These are phyloP conservation scores for Aspergillus pseudonomiae DNA, from an alignment of 2,329 filamentous ascomycete genomes.

Conservation along the genomic window DNA sequence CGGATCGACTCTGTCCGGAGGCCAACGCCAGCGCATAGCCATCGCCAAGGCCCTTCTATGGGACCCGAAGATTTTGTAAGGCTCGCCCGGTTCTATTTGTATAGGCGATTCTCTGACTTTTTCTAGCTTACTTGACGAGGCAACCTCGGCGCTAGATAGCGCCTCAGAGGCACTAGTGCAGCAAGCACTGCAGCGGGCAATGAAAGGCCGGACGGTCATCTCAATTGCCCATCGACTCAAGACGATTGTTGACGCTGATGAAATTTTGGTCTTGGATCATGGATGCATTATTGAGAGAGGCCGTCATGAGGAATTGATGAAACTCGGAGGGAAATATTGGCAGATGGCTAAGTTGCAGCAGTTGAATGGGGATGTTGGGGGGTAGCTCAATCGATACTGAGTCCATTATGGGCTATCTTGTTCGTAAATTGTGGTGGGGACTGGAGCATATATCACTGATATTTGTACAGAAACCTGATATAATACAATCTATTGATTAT, in stretches of 20 bases:
- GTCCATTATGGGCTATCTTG: too few species aligned
- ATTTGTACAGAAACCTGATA: too few species aligned
- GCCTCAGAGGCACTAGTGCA: not conserved
- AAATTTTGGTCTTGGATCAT: not conserved
- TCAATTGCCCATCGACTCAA: not conserved
- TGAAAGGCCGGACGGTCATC: not conserved
- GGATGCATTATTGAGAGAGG: not conserved
- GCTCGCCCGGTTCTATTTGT: accelerated
- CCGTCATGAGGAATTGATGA: not conserved
- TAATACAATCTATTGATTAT: too few species aligned
- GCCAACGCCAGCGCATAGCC: not conserved
- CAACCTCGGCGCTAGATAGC: not conserved
- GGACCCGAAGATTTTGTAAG: not conserved
- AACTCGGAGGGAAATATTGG: not conserved
- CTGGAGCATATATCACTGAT: not conserved
- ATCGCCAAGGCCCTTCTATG: not conserved
- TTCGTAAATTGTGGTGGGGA: too few species aligned
- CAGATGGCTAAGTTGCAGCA: not conserved
- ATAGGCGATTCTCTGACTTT: not conserved
- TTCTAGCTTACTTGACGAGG: not conserved
- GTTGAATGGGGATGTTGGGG: not conserved
- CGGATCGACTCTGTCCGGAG: not conserved
- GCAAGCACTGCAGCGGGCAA: not conserved
- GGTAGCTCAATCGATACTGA: not conserved
- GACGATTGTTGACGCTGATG: not conserved